Evolutionary conservation across 768 basidiomycete genomes (phyloP).

Genomic region (Amylocystis lapponica): DNA sequence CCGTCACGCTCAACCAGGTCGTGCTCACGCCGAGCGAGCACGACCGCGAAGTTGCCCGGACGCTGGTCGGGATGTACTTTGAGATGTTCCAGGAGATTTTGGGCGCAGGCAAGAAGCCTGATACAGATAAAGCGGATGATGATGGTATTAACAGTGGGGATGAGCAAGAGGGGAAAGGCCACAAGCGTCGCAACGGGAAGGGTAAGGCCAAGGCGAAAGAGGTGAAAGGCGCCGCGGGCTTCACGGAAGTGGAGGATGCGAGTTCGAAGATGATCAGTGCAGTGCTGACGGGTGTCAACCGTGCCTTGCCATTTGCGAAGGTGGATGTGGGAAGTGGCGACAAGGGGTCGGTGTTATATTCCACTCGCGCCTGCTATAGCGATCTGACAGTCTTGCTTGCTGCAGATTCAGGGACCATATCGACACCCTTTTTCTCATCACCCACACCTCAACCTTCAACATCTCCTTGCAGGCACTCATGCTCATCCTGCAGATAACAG

Average conservation of each 20-base stretch:
- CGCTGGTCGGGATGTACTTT: conserved; percentile 88
- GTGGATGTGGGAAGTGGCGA: conserved; percentile 53
- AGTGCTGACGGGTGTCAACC: conserved; percentile 89
- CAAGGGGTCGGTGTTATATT: conserved; percentile 42
- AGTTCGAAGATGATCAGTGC: conserved; percentile 85
- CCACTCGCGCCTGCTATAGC: background rate
- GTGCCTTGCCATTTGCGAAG: conserved; percentile 89
- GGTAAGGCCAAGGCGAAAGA: conserved; percentile 33
- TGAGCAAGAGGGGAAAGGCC: conserved; percentile 20
- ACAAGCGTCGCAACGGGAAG: conserved; percentile 25
- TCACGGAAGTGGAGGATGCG: conserved; percentile 69
- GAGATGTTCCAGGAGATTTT: conserved; percentile 89
- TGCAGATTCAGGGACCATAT: conserved; percentile 81
- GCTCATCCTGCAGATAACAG: conserved; percentile 79
- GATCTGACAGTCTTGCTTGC: background rate
- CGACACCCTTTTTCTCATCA: conserved; percentile 90
- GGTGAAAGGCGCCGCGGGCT: conserved; percentile 56
- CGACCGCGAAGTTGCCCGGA: conserved; percentile 70
- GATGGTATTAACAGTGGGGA: conserved; percentile 34
- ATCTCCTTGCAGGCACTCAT: conserved; percentile 90
- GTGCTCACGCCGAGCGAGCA: conserved; percentile 52
- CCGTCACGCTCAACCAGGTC: conserved; percentile 93
- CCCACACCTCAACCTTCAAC: conserved; percentile 95
- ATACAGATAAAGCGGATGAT: conserved; percentile 33
- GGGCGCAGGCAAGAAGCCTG: conserved; percentile 45